Base-by-base conservation (phyloP, 495 filamentous ascomycete species). In the Daldinia grandis region DNA sequence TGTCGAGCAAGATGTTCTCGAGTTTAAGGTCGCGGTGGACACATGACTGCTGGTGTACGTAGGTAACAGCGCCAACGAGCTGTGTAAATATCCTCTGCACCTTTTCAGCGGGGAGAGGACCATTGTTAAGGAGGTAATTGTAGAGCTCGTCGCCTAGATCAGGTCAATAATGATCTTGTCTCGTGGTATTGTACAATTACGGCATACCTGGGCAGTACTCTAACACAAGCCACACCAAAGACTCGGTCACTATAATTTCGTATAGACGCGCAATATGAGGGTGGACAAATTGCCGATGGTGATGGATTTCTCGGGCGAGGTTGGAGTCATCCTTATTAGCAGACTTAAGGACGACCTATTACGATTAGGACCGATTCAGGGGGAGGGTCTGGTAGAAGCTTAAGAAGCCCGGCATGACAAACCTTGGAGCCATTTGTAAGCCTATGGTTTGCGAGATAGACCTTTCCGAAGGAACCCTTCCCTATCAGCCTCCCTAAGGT, bases 381-480 rank as follows among this genome's bases (percentile, higher is more conserved):
- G 68, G 59, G 40, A 44, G 50, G 55, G 37, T 66, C 62, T 25
- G 17, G 2, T 28, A 14, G 14, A 62, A 62, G 50, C 27, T 54
- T 35, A 17, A 31, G 27, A 33, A 47, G 10, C 44, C 44, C 56
- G n/a, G 27, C 21, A 33, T 35, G 15, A 73, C 86, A 61, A 84
- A 97, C 95, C 88, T 98, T 98, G 62, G 94, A 97, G 75, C 93
- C 94, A 89, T 98, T 98, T 71, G 93, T 98, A 79, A 99, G 93
- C 78, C 97, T 98, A 80, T 99, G 95, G 25, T 91, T 90, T 61
- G 96, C 95, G 68, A 99, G 87, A 78, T 98, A 99, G 62, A 98
- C 95, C 82, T 98, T 98, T 71, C 95, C 95, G 81, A 98, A 99
- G 53, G 93, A 97, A 37, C 95, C 95, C 77, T 98, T 98, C 57